A percentile compares a stretch with the other conserved stretches of the same genome.
phyloP scores from a whole-genome alignment of 2,329 filamentous ascomycete species.

The Geosmithia flava region DNA sequence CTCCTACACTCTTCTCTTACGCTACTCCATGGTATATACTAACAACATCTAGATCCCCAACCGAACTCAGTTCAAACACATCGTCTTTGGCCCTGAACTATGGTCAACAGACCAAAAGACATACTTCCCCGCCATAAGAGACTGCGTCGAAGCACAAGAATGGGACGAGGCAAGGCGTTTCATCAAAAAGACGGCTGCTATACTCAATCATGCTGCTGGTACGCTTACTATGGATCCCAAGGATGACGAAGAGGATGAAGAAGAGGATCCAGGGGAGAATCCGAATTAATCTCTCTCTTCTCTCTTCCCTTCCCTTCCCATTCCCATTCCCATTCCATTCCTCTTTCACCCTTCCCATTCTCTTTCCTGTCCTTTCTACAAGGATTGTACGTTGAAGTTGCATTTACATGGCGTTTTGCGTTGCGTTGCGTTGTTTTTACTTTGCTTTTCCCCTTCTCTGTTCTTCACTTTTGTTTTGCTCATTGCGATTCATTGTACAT shows the following conservation, averaged over 20 bases:
- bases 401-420: neutral
- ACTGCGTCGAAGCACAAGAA: constrained; percentile 60
- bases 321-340: too few relatives aligned
- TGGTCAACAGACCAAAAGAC: constrained; percentile 42
- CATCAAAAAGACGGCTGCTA: constrained; percentile 58
- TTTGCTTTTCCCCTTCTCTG: neutral
- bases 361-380: neutral
- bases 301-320: neutral
- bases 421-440: neutral
- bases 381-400: neutral
- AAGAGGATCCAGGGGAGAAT: neutral
- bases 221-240: neutral
- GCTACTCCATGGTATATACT: neutral
- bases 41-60: constrained; percentile 52
- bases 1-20: neutral
- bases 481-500: too few relatives aligned
- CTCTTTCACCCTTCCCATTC: neutral
- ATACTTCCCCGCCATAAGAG: constrained; percentile 61
- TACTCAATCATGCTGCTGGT: constrained; percentile 31
- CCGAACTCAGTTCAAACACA: constrained; percentile 86
- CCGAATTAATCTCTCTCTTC: neutral
- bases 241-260: neutral
- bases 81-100: constrained; percentile 72
- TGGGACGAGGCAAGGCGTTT: constrained; percentile 56
- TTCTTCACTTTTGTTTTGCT: neutral